Conservation (phyloP, 1,139 yeast species). For the Hyphopichia burtonii region DNA sequence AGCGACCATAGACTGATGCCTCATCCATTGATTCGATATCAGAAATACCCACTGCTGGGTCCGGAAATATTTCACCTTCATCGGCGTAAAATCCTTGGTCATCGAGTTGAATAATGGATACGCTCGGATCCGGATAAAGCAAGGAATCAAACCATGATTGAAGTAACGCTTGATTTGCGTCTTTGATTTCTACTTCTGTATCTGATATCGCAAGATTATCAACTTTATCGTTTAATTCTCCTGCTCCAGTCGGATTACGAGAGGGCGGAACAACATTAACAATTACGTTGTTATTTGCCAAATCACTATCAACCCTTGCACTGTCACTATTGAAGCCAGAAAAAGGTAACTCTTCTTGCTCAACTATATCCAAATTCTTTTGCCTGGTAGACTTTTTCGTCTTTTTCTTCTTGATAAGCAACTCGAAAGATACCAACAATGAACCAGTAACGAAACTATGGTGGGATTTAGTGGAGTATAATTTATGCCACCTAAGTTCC, state of each 20-base stretch:
- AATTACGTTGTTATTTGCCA: slow-evolving; percentile 1
- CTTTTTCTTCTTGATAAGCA: slow-evolving; percentile 26
- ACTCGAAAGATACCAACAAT: slow-evolving; percentile 48
- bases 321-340: neutral
- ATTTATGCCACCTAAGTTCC: slow-evolving; percentile 49
- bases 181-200: slow-evolving; percentile 8
- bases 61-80: slow-evolving; percentile 16
- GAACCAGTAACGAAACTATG: slow-evolving; percentile 60
- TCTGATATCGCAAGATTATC: slow-evolving; percentile 14
- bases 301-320: neutral
- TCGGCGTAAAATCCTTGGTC: slow-evolving; percentile 46
- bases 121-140: slow-evolving; percentile 31
- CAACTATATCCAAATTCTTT: neutral
- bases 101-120: slow-evolving; percentile 22
- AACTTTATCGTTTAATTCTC: slow-evolving; percentile 7
- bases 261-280: slow-evolving; percentile 23
- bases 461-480: slow-evolving; percentile 46
- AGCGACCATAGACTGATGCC: neutral
- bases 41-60: slow-evolving; percentile 21
- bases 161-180: slow-evolving; percentile 15
- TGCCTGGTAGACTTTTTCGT: slow-evolving; percentile 6
- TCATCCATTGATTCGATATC: slow-evolving; percentile 26
- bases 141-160: slow-evolving; percentile 30
- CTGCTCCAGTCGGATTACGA: slow-evolving; percentile 8
- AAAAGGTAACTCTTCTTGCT: neutral